Conservation (phyloP, 129 eudicot species). For the Smallanthus sonchifolius region DNA sequence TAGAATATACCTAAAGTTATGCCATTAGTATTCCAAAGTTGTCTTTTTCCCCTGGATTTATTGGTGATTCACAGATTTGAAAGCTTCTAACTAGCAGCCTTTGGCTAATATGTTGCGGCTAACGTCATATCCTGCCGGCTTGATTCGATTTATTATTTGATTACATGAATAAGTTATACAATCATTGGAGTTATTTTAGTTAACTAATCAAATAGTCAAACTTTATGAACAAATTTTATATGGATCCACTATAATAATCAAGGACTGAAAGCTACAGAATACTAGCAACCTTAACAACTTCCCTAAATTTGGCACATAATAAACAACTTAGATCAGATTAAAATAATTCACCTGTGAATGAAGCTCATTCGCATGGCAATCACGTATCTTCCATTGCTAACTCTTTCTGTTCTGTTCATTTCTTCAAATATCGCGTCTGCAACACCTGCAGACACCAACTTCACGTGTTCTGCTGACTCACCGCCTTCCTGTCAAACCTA, state of each 20-base stretch:
- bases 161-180: constrained; percentile 19
- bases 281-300: constrained; percentile 17
- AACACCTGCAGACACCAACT: constrained; percentile 44
- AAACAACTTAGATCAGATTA: not conserved
- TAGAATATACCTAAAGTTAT: not conserved
- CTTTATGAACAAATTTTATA: constrained; percentile 22
- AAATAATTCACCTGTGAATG: not conserved
- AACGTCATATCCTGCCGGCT: constrained; percentile 42
- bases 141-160: constrained; percentile 19
- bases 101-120: constrained; percentile 4
- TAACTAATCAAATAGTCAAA: constrained; percentile 28
- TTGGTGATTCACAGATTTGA: not conserved
- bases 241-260: not conserved
- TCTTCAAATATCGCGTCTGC: constrained; percentile 25
- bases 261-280: constrained; percentile 27
- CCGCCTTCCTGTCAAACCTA: constrained; percentile 55
- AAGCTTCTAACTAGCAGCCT: constrained; percentile 20
- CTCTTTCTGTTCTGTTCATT: constrained; percentile 23
- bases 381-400: constrained; percentile 25
- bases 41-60: not conserved
- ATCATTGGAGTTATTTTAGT: constrained; percentile 3
- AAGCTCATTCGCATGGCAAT: constrained; percentile 42
- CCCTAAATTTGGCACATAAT: constrained; percentile 24
- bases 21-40: not conserved
- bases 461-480: constrained; percentile 48